Percentiles rank a stretch among this genome's conserved stretches.
Conservation (phyloP, 1,139 yeast genomes). For the Yamadazyma oceani region DNA sequence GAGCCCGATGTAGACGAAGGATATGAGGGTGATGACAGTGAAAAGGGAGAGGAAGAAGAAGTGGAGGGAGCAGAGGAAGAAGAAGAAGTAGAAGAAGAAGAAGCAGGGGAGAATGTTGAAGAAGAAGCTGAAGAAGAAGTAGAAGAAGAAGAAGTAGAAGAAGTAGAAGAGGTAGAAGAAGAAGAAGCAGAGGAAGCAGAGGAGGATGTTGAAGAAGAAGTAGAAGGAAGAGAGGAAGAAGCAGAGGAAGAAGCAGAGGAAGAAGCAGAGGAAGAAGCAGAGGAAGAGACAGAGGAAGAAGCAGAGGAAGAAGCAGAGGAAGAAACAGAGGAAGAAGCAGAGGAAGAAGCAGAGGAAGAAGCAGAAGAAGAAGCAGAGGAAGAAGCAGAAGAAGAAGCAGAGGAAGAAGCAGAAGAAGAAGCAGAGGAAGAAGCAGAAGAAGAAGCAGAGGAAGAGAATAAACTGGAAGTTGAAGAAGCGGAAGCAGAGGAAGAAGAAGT, state of each 20-base stretch:
- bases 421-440: slow-evolving; percentile 2
- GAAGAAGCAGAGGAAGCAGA: slow-evolving; percentile 6
- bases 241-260: too few relatives aligned
- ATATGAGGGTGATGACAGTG: slow-evolving; percentile 6
- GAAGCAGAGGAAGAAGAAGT: too few relatives aligned
- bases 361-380: slow-evolving; percentile 4
- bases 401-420: slow-evolving; percentile 1
- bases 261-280: too few relatives aligned
- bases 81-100: too few relatives aligned
- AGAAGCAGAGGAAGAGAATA: too few relatives aligned
- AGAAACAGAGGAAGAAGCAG: slow-evolving; percentile 6
- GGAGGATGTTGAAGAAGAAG: slow-evolving; percentile 3
- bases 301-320: slow-evolving; percentile 5
- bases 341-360: slow-evolving; percentile 4
- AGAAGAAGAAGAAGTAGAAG: slow-evolving; percentile 8
- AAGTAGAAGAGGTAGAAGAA: slow-evolving; percentile 9
- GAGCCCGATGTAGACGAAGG: slow-evolving; percentile 9
- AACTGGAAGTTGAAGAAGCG: too few relatives aligned
- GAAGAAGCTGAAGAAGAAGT: too few relatives aligned
- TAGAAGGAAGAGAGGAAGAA: too few relatives aligned
- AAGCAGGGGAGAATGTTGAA: too few relatives aligned
- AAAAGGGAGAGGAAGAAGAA: slow-evolving; percentile 5
- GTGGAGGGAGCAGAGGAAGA: too few relatives aligned
- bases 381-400: slow-evolving; percentile 2
- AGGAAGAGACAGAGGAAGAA: slow-evolving; percentile 6